phyloP scores from a whole-genome alignment of 805 yeast species.

The Saccharomycopsis schoenii region DNA sequence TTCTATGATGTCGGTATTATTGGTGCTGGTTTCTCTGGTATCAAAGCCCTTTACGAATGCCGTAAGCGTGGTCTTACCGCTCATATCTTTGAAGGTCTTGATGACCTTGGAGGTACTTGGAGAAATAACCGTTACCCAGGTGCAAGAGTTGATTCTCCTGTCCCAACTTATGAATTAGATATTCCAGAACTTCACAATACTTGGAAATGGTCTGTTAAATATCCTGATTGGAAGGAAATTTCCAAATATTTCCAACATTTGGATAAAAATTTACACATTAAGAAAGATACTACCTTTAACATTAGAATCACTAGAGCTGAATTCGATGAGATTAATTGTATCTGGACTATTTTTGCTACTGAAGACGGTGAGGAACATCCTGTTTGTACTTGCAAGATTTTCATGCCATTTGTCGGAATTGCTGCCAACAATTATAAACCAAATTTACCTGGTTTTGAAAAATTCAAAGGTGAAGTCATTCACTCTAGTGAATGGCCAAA shows the following conservation, averaged over 20 bases:
- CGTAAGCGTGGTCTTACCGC: constrained; percentile 17
- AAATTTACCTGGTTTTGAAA: constrained; percentile 18
- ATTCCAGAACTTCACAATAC: constrained; percentile 22
- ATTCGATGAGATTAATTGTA: constrained; percentile 19
- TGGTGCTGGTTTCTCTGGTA: constrained; percentile 21
- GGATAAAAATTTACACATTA: constrained; percentile 21
- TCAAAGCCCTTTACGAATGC: constrained; percentile 15
- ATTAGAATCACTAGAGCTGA: constrained; percentile 20
- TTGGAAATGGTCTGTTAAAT: constrained; percentile 24
- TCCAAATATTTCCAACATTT: constrained; percentile 23
- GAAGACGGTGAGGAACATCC: constrained; percentile 17
- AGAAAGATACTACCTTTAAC: constrained; percentile 22
- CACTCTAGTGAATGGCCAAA: constrained; percentile 20
- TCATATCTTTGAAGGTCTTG: constrained; percentile 17
- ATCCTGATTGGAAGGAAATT: constrained; percentile 23
- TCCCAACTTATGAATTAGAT: constrained; percentile 24
- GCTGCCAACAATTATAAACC: constrained; percentile 24
- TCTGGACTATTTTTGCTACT: constrained; percentile 21
- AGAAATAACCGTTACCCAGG: constrained; percentile 20
- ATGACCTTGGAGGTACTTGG: constrained; percentile 21
- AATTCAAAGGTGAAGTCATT: constrained; percentile 17
- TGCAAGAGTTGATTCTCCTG: constrained; percentile 24
- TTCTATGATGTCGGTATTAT: constrained; percentile 17
- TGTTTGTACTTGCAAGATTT: constrained; percentile 11
- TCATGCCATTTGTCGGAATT: constrained; percentile 20